Conservation (phyloP, 202 grass and related monocot species). For the Digitaria exilis region DNA sequence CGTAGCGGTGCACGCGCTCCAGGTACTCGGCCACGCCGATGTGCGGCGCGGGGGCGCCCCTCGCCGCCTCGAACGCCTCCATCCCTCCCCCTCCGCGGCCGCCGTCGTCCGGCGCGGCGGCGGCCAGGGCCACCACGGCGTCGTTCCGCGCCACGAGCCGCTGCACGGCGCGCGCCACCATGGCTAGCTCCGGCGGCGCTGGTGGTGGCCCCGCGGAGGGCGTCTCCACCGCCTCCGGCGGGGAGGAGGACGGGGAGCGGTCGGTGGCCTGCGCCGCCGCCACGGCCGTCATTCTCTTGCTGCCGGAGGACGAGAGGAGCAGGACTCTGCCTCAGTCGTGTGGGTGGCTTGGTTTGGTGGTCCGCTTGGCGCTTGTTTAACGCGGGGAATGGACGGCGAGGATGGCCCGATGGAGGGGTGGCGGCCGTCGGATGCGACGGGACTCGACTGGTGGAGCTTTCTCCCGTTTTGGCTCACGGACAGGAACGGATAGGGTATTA, state of each 20-base stretch:
- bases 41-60: conserved; percentile 52
- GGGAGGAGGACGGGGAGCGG: neutral
- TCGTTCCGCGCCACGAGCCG: conserved; percentile 82
- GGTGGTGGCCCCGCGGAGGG: neutral
- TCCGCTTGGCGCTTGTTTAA: conserved; percentile 37
- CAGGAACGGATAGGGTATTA: neutral
- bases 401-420: neutral
- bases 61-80: conserved; percentile 61
- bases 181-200: conserved; percentile 51
- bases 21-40: conserved; percentile 79
- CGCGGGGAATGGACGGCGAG: neutral
- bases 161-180: conserved; percentile 62
- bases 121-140: conserved; percentile 27
- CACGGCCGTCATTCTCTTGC: neutral
- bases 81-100: conserved; percentile 17
- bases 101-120: no score
- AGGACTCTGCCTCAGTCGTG: neutral
- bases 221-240: neutral
- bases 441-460: conserved; percentile 35
- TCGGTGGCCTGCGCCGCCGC: neutral
- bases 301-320: no score
- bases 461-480: neutral
- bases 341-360: neutral
- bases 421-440: conserved; percentile 16
- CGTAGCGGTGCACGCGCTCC: conserved; percentile 80